Evolutionary conservation across 2,329 filamentous ascomycete genomes (phyloP), one percentile per base, ranked within the genome.

Genomic region (Monilinia fructigena): DNA sequence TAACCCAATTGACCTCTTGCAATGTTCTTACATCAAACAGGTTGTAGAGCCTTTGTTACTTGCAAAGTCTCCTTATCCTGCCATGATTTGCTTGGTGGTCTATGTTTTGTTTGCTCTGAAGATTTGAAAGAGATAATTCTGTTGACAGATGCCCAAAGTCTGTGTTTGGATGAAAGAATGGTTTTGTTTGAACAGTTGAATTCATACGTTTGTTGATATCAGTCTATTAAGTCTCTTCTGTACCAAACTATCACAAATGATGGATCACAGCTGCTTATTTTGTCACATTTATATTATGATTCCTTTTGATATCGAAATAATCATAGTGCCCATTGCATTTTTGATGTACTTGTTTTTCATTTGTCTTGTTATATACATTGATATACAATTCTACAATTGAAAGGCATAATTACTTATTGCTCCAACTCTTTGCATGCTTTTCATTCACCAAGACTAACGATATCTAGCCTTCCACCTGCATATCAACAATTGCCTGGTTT

Each of bases 401-500:
- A 31, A 52, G 12, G 14, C 18, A 8, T 23, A 7, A 35, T 35
- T 42, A 3, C 20, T 26, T n/a, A 66, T 45, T 42, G 14, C 26
- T 66, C 47, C 11, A 54, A 47, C 56, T 61, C 63, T 20, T 66
- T 42, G 26, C 63, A 45, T 66, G 55, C 48, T 55, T 66, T 53
- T 63, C 48, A 42, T 66, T 66, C 6, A 66, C 65, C 54, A 81
- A 72, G 11, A 81, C 79, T 80, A 82, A 63, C 81, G 75, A 70
- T 81, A 83, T 47, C 80, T 77, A 10, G 81, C 81, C 76, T 85
- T 1, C 85, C 85, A 0, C 75, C n/a, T 83, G 81, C 78, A 87
- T 80, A 67, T 87, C 84, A 14, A 86, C 72, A 42, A 88, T 77
- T 6, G 80, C 80, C 74, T 82, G 73, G 74, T 88, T 88, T 5